Percentiles rank a stretch among this genome's conserved stretches.
These are phyloP conservation scores for Candida boidinii DNA, from an alignment of 805 yeast genomes.

Conservation along the genomic window DNA sequence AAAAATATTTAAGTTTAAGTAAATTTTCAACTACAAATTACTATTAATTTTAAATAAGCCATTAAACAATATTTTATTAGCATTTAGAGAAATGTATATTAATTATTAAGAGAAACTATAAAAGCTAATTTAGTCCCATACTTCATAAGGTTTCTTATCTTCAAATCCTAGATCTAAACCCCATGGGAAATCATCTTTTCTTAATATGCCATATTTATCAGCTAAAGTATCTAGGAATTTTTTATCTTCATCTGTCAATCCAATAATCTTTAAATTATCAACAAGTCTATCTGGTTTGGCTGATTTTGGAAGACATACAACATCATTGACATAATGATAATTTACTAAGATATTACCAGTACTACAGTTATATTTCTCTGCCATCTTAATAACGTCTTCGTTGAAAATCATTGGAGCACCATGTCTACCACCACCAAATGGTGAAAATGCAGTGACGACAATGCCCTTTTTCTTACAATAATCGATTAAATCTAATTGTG, in stretches of 20 bases:
- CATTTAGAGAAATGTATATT: too few species aligned
- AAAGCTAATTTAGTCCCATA: too few species aligned
- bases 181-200: conserved; percentile 1
- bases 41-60: too few species aligned
- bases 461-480: conserved; percentile 23
- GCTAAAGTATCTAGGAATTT: not conserved
- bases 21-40: too few species aligned
- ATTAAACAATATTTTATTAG: too few species aligned
- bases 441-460: conserved; percentile 31
- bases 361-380: conserved; percentile 41
- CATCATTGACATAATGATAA: conserved; percentile 22
- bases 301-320: conserved; percentile 30
- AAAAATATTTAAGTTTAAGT: too few species aligned
- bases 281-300: conserved; percentile 30
- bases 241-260: not conserved
- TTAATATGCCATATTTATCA: not conserved
- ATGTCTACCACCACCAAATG: conserved; percentile 30
- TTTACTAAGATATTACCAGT: conserved; percentile 44
- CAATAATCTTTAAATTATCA: not conserved
- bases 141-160: not conserved
- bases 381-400: conserved; percentile 30
- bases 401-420: conserved; percentile 31
- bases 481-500: conserved; percentile 25
- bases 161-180: not conserved
- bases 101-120: too few species aligned